A percentile compares a stretch with the other conserved stretches of the same genome.
phyloP scores from a whole-genome alignment of 2,329 filamentous ascomycete species.

The Periconia sp. region DNA sequence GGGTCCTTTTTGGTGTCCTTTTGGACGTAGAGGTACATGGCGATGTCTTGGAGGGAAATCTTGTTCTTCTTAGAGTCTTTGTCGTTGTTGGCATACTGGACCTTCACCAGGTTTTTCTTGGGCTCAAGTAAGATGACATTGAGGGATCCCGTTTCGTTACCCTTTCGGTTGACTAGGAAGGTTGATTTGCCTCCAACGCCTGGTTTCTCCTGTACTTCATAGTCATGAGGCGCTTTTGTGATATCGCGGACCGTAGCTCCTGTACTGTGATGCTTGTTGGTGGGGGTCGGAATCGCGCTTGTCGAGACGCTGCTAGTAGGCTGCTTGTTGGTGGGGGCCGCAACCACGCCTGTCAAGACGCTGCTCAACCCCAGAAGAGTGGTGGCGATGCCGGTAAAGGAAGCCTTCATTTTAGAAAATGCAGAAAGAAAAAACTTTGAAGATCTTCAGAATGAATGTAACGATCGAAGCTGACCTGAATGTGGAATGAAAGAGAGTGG shows the following conservation, averaged over 20 bases:
- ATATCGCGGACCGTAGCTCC: background rate
- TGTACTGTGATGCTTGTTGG: background rate
- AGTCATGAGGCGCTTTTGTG: background rate
- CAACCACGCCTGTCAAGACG: no score
- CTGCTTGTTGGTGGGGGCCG: no score
- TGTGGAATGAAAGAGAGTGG: no score
- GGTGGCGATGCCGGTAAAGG: no score
- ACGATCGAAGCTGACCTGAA: no score
- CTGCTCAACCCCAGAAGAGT: no score
- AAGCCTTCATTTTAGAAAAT: no score
- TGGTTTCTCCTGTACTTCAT: background rate
- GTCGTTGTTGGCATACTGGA: background rate
- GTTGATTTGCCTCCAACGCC: background rate
- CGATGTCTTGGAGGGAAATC: background rate
- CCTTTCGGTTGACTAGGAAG: background rate
- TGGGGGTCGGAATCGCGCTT: background rate
- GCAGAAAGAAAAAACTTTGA: no score
- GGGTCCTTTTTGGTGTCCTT: background rate
- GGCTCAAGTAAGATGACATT: background rate
- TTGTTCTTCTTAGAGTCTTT: background rate
- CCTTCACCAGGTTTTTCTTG: background rate
- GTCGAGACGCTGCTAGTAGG: no score
- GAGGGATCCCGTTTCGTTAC: background rate
- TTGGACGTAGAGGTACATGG: background rate
- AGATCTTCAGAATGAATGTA: no score